These are phyloP conservation scores for Chaetothyriales sp. DNA, from an alignment of 2,329 filamentous ascomycete genomes.

Conservation along the genomic window DNA sequence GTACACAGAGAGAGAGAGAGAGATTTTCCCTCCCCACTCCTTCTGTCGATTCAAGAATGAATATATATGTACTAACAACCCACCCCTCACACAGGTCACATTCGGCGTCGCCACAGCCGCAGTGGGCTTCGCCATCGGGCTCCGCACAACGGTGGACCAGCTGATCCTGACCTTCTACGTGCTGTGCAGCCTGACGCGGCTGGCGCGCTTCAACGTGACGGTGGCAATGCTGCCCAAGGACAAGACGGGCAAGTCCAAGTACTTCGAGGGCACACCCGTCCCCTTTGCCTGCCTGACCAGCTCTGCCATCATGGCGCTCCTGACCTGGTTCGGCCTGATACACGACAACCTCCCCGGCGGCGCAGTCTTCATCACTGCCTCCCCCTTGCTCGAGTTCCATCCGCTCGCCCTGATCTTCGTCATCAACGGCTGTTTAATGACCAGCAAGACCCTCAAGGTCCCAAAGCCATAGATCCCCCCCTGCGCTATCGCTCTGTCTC, in stretches of 20 bases:
- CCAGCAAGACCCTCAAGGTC: constrained; percentile 85
- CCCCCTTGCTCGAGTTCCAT: constrained; percentile 58
- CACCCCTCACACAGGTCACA: too few relatives aligned
- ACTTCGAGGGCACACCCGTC: constrained; percentile 95
- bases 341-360: constrained; percentile 66
- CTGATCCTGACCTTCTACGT: constrained; percentile 73
- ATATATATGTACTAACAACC: too few relatives aligned
- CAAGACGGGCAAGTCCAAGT: constrained; percentile 73
- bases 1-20: constrained; percentile 16
- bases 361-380: constrained; percentile 47
- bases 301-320: constrained; percentile 75
- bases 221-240: constrained; percentile 83
- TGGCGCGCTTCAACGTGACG: constrained; percentile 96
- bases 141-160: constrained; percentile 74
- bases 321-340: constrained; percentile 68
- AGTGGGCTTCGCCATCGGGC: constrained; percentile 73
- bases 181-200: constrained; percentile 78
- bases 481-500: not conserved
- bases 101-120: constrained; percentile 84
- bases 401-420: constrained; percentile 68
- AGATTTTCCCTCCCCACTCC: too few relatives aligned
- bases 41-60: too few relatives aligned
- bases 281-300: constrained; percentile 66
- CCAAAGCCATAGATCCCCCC: constrained; percentile 69
- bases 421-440: constrained; percentile 84